Evolutionary conservation across 257 asterid genomes (phyloP).

Genomic region (Gardenia jasminoides): DNA sequence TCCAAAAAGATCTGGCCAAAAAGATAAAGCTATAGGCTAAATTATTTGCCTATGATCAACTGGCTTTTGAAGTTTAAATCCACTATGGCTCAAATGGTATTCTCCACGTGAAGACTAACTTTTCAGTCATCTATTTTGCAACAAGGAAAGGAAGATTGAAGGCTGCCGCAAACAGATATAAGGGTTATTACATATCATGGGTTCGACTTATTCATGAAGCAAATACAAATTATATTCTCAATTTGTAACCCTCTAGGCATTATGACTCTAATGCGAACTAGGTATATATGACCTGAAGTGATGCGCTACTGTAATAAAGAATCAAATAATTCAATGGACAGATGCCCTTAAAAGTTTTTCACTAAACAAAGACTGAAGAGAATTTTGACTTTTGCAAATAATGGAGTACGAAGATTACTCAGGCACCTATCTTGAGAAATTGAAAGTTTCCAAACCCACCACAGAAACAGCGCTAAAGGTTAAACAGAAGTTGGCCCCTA

Average conservation of each 20-base stretch:
- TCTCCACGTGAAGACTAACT: not conserved
- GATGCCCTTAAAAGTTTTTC: not conserved
- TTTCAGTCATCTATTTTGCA: not conserved
- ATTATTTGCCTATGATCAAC: not conserved
- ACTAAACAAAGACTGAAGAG: not conserved
- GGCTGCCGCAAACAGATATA: too few species aligned
- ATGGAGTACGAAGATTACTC: not conserved
- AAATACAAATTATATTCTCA: too few species aligned
- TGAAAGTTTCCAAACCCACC: not conserved
- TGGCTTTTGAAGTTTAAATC: slow-evolving; percentile 1
- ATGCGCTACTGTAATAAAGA: not conserved
- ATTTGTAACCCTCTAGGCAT: too few species aligned
- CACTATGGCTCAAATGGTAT: not conserved
- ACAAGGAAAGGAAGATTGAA: not conserved
- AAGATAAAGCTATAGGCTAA: not conserved
- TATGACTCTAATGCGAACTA: too few species aligned
- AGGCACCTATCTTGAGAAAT: not conserved
- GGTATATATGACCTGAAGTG: not conserved
- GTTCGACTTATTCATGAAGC: not conserved
- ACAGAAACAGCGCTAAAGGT: not conserved
- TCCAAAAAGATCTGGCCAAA: not conserved
- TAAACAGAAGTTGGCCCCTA: slow-evolving; percentile 18
- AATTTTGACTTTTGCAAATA: slow-evolving; percentile 8
- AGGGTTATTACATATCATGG: not conserved
- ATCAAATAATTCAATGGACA: too few species aligned